Base-by-base conservation (phyloP, 441 rosid genomes). In the Cnidoscolus chayamansa region DNA sequence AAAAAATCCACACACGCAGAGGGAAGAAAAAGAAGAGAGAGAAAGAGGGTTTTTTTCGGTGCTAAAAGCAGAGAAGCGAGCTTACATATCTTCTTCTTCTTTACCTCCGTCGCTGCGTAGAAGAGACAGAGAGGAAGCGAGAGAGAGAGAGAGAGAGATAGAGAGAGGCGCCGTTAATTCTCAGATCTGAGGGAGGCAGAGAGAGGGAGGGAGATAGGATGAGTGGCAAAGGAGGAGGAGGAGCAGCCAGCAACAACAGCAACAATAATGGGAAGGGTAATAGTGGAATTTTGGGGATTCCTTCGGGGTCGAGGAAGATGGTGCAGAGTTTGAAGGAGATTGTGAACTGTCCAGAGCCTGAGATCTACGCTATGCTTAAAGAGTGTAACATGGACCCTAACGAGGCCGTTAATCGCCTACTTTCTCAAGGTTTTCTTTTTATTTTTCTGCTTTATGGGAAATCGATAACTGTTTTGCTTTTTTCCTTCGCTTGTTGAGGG, bases 361-460 rank as follows among this genome's bases (percentile, higher is more conserved):
- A 94, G 98, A 94, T 94, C 97, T 92, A 94, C 69, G 87, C 93
- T 51, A 88, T 84, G 83, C 99, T 94, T 69, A 90, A 88, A 84
- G 99, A 94, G 65, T 94, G 98, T 81, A 87, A 87, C 77, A 92
- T 95, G 99, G 99, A 95, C 93, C 99, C 99, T 72, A 89, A 95
- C 84, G 99, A 95, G 80, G 83, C 98, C 75, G 99, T 91, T 73
- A 90, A 82, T 84, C 97, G 99, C 79, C 97, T 92, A 75, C 97
- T 95, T 74, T 60, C 88, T 71, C 98, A 91, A 95, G 99, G 99
- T 88, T 61, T 65, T 20, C 7, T 50, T 13, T 37, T 37, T 40
- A 40, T 40, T 1, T 1, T 17, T 40, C 31, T 70, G 59, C 0
- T 4, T 65, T 1, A 13, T 58, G 13, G 68, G 64, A 56, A 32